A percentile compares a stretch with the other conserved stretches of the same genome.
These are phyloP conservation scores for Sporothrix pallida DNA, from an alignment of 2,329 filamentous ascomycete species.

Conservation along the genomic window DNA sequence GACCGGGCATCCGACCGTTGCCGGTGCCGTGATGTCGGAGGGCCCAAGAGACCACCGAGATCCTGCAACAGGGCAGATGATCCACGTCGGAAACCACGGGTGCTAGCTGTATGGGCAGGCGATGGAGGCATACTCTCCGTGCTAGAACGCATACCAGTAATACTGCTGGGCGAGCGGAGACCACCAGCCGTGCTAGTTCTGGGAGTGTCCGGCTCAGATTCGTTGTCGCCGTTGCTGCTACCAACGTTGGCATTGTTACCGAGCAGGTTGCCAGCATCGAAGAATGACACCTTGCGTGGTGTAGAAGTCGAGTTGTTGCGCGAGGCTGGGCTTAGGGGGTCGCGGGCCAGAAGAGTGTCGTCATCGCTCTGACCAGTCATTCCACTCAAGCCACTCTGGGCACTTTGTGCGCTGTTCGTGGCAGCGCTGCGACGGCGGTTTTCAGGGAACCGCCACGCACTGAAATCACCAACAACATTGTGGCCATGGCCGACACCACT, in stretches of 20 bases:
- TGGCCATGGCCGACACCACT: not conserved
- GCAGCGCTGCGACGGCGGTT: conserved; percentile 42
- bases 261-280: conserved; percentile 81
- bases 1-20: conserved; percentile 5
- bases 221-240: conserved; percentile 50
- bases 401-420: conserved; percentile 43
- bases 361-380: conserved; percentile 50
- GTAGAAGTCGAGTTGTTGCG: conserved; percentile 52
- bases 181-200: conserved; percentile 47
- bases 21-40: conserved; percentile 39
- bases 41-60: conserved; percentile 59
- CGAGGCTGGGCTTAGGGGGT: conserved; percentile 46
- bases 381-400: conserved; percentile 43
- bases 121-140: conserved; percentile 51
- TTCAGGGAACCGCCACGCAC: conserved; percentile 56
- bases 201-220: conserved; percentile 40
- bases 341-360: conserved; percentile 51
- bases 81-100: conserved; percentile 56
- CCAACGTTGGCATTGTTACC: conserved; percentile 70
- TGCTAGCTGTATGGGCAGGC: conserved; percentile 49
- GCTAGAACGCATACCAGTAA: conserved; percentile 42
- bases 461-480: conserved; percentile 46
- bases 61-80: conserved; percentile 65
- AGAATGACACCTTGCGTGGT: conserved; percentile 73
- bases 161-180: conserved; percentile 45